Percentiles rank a stretch among this genome's conserved stretches.
Conservation (phyloP, 495 filamentous ascomycete genomes). For the Neohortaea acidophila region DNA sequence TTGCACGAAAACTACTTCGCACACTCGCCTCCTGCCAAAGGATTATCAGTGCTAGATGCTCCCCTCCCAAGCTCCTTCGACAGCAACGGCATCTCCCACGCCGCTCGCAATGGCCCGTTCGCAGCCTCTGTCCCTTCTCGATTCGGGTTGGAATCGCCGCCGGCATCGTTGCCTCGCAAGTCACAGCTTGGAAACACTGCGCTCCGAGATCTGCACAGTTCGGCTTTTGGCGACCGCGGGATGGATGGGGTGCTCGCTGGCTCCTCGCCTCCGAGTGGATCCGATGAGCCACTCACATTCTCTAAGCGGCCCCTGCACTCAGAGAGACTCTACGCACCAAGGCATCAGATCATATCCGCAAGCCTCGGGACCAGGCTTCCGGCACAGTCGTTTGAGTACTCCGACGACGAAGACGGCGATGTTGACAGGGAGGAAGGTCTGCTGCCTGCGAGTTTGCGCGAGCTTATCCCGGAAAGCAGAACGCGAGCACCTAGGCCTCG, state of each 20-base stretch:
- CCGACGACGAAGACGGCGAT: conserved; percentile 62
- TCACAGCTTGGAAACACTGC: conserved; percentile 46
- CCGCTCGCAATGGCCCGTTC: conserved; percentile 76
- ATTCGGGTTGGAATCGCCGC: conserved; percentile 82
- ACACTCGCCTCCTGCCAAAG: conserved; percentile 52
- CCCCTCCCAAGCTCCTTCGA: conserved; percentile 92
- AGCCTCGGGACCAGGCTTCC: conserved; percentile 53
- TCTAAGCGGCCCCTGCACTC: conserved; percentile 71
- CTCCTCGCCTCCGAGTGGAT: conserved; percentile 49
- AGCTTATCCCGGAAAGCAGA: conserved; percentile 80
- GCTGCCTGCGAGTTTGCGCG: conserved; percentile 69
- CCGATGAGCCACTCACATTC: conserved; percentile 41
- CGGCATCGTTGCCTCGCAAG: conserved; percentile 47
- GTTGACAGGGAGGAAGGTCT: conserved; percentile 61
- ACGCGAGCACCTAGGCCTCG: conserved; percentile 59
- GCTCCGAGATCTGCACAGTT: conserved; percentile 65
- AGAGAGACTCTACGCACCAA: conserved; percentile 46
- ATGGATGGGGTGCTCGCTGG: conserved; percentile 36
- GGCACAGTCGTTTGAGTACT: conserved; percentile 48
- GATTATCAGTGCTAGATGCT: conserved; percentile 78
- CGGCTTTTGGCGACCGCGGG: conserved; percentile 54
- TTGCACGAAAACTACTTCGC: conserved; percentile 57
- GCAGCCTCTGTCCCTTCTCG: conserved; percentile 86
- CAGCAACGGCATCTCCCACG: conserved; percentile 84
- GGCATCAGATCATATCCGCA: conserved; percentile 61